Evolutionary conservation across 805 yeast species (phyloP).

Genomic region (Candida golubevii): DNA sequence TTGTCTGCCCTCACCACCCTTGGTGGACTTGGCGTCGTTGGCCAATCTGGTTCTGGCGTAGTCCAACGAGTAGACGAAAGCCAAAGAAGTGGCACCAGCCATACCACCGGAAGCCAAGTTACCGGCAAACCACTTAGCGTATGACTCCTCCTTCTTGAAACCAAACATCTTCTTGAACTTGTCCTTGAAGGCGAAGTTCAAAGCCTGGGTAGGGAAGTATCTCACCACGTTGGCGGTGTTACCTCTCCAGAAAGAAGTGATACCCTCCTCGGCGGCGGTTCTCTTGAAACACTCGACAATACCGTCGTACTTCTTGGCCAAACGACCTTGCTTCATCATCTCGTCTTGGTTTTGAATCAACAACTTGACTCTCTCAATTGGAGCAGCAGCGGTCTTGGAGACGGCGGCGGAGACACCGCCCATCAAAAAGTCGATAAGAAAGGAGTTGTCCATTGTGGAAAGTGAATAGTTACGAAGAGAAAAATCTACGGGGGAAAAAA

Average conservation of each 20-base stretch:
- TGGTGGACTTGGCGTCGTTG: constrained; percentile 90
- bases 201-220: constrained; percentile 99
- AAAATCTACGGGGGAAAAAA: constrained; percentile 14
- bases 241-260: constrained; percentile 97
- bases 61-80: constrained; percentile 94
- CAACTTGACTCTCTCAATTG: constrained; percentile 94
- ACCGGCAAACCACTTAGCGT: constrained; percentile 94
- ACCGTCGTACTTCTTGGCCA: constrained; percentile 82
- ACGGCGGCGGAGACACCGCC: constrained; percentile 99
- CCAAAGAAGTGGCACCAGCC: constrained; percentile 94
- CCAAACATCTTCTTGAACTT: constrained; percentile 93
- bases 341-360: constrained; percentile 97
- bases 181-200: constrained; percentile 98
- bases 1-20: constrained; percentile 88
- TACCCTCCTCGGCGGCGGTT: constrained; percentile 92
- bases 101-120: constrained; percentile 98
- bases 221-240: constrained; percentile 98
- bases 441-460: constrained; percentile 23
- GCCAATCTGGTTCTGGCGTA: constrained; percentile 99
- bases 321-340: constrained; percentile 97
- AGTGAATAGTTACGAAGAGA: constrained; percentile 13
- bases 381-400: constrained; percentile 97
- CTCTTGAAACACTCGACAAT: constrained; percentile 90
- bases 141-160: constrained; percentile 93
- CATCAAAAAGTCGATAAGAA: constrained; percentile 65